Evolutionary conservation across 345 rosid species (phyloP).

Genomic region (Reutealis trisperma): DNA sequence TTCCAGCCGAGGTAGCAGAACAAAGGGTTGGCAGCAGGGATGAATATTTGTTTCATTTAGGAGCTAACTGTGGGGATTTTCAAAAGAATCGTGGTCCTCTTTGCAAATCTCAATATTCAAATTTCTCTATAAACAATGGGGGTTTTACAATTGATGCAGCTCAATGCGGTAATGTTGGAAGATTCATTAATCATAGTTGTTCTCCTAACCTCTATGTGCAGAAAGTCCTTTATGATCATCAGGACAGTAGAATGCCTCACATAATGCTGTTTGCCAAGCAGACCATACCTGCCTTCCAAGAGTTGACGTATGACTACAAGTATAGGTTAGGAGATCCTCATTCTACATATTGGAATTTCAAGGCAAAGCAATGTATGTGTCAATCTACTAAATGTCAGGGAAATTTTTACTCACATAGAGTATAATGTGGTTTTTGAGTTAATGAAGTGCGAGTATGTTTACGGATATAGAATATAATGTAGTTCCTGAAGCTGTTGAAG

Average conservation of each 20-base stretch:
- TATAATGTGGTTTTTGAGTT: too few species aligned
- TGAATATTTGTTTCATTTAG: slow-evolving; percentile 18
- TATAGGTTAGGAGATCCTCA: not conserved
- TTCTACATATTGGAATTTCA: not conserved
- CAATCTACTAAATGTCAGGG: too few species aligned
- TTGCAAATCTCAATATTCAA: not conserved
- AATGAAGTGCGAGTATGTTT: too few species aligned
- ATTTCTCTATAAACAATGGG: too few species aligned
- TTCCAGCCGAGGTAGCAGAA: not conserved
- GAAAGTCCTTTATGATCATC: slow-evolving; percentile 18
- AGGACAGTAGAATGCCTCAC: slow-evolving; percentile 13
- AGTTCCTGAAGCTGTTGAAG: too few species aligned
- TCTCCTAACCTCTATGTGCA: slow-evolving; percentile 21
- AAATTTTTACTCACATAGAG: too few species aligned
- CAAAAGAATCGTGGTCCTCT: too few species aligned
- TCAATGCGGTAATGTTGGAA: slow-evolving; percentile 15
- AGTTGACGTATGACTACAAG: slow-evolving; percentile 16
- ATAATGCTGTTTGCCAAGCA: slow-evolving; percentile 19
- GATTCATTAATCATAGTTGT: slow-evolving; percentile 24
- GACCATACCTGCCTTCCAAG: slow-evolving; percentile 13
- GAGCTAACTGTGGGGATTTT: not conserved
- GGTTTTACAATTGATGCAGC: slow-evolving; percentile 16
- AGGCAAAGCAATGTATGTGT: slow-evolving; percentile 15
- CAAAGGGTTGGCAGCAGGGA: not conserved
- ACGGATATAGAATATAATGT: too few species aligned